Evolutionary conservation across 1,284 basidiomycete genomes (phyloP).

Genomic region (Trichosporon asahii): DNA sequence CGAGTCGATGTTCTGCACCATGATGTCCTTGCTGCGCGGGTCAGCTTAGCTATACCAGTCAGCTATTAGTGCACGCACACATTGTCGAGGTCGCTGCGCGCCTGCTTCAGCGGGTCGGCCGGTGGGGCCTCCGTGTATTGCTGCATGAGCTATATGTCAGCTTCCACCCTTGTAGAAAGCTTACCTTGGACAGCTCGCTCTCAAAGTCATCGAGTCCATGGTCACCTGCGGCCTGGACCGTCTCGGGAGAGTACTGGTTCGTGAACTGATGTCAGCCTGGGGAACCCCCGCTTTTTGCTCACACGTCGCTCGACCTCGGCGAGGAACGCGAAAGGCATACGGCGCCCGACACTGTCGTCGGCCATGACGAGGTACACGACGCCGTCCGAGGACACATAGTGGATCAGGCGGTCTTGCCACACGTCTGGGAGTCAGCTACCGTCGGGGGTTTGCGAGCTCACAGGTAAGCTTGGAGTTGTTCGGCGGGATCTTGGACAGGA

Average conservation of each 20-base stretch:
- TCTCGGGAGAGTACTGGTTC: conserved; percentile 53
- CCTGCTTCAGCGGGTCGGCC: conserved; percentile 82
- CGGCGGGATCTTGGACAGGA: conserved; percentile 70
- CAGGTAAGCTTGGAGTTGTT: conserved; percentile 27
- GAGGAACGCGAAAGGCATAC: conserved; percentile 93
- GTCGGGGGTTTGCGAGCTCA: too few relatives aligned
- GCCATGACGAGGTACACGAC: conserved; percentile 89
- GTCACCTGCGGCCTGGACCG: conserved; percentile 50
- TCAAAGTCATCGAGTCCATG: conserved; percentile 54
- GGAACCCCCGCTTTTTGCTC: conserved; percentile 18
- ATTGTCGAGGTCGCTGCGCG: conserved; percentile 84
- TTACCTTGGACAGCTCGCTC: conserved; percentile 50
- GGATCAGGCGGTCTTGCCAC: conserved; percentile 93
- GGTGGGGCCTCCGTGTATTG: conserved; percentile 86
- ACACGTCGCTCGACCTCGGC: conserved; percentile 74
- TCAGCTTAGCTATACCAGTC: not conserved
- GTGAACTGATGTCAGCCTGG: conserved; percentile 56
- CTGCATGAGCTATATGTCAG: conserved; percentile 63
- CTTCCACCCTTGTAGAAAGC: not conserved
- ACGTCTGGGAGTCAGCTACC: conserved; percentile 60
- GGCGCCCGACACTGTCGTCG: conserved; percentile 80
- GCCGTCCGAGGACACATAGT: conserved; percentile 85
- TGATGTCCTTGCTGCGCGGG: conserved; percentile 71
- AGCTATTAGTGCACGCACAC: conserved; percentile 54
- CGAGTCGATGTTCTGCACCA: conserved; percentile 90